Conservation (phyloP, 192 early-diverging fungal genomes). For the Cladochytrium replicatum region DNA sequence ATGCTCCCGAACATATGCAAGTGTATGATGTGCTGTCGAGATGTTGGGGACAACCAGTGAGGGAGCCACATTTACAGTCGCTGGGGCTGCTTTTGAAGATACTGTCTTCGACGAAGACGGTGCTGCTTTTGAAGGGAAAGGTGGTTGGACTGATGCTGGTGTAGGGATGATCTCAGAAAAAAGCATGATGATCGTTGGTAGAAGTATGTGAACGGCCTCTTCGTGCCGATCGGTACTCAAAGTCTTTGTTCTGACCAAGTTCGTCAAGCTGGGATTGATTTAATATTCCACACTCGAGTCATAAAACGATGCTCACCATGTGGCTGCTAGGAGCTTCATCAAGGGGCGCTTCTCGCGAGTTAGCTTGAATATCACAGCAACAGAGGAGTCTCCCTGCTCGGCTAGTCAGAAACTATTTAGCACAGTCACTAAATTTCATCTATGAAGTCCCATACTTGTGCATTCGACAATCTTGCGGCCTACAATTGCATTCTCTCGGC, state of each 20-base stretch:
- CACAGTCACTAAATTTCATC: too few relatives aligned
- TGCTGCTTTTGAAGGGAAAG: neutral
- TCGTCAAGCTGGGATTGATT: conserved; percentile 37
- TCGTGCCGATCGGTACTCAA: conserved; percentile 41
- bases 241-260: conserved; percentile 48
- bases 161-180: conserved; percentile 38
- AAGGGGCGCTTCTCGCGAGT: conserved; percentile 53
- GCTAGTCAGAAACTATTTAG: conserved; percentile 23
- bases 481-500: conserved; percentile 47
- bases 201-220: conserved; percentile 41
- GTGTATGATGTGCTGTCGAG: conserved; percentile 8
- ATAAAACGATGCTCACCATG: conserved; percentile 44
- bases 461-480: conserved; percentile 39
- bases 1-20: conserved; percentile 45
- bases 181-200: conserved; percentile 63
- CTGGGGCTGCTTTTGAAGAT: conserved; percentile 3
- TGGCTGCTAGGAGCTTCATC: conserved; percentile 60
- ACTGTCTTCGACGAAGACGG: neutral
- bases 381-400: conserved; percentile 26
- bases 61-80: conserved; percentile 1
- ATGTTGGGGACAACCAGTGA: conserved; percentile 14
- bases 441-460: conserved; percentile 23
- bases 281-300: neutral
- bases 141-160: neutral
- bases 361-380: conserved; percentile 51